Conservation (phyloP, 1,284 basidiomycete species). For the Taiwanofungus camphoratus region DNA sequence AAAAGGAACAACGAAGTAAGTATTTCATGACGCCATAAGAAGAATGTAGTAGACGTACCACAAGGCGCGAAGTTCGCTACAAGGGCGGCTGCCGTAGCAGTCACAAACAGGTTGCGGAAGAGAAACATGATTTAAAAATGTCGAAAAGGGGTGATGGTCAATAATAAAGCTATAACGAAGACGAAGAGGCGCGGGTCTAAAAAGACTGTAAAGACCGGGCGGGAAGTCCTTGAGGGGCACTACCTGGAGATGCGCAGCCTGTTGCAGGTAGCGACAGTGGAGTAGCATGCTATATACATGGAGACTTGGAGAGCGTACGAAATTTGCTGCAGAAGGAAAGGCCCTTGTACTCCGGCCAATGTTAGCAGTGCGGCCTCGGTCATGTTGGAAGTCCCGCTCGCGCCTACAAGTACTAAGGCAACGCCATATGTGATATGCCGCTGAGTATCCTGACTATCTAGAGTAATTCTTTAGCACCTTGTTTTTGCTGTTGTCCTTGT, state of each 20-base stretch:
- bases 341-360: neutral
- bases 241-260: neutral
- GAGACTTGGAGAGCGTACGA: neutral
- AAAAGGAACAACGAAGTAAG: too few relatives aligned
- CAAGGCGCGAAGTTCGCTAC: neutral
- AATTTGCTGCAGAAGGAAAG: neutral
- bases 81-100: neutral
- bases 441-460: neutral
- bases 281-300: neutral
- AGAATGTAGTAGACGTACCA: neutral
- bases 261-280: neutral
- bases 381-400: neutral
- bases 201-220: neutral
- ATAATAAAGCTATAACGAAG: neutral
- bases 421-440: neutral
- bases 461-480: neutral
- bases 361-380: neutral
- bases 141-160: neutral
- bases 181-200: neutral
- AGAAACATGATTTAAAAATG: conserved; percentile 1
- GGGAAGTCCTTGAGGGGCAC: neutral
- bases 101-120: conserved; percentile 1
- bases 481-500: neutral
- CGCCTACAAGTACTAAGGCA: neutral
- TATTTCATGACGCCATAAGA: too few relatives aligned